Conservation (phyloP, 2,329 filamentous ascomycete species). For the Pleomassaria siparia region DNA sequence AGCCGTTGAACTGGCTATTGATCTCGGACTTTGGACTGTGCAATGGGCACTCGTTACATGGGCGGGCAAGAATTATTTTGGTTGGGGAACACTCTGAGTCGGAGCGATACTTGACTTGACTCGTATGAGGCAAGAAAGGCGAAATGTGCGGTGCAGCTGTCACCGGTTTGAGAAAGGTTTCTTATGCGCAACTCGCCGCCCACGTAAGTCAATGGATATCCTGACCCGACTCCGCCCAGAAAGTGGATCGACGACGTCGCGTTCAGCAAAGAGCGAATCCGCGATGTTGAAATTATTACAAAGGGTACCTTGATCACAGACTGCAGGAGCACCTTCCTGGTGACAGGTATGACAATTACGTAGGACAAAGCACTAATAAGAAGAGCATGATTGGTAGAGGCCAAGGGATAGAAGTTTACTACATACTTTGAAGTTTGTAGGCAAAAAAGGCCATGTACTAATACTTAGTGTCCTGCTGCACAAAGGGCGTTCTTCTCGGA, state of each 20-base stretch:
- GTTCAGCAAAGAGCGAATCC: too few species aligned
- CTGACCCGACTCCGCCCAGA: not conserved
- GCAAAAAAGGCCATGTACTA: too few species aligned
- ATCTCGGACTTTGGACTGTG: slow-evolving; percentile 36
- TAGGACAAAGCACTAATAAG: too few species aligned
- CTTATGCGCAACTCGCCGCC: slow-evolving; percentile 9
- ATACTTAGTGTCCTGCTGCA: too few species aligned
- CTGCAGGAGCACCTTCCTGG: too few species aligned
- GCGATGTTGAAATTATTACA: too few species aligned
- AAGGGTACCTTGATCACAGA: too few species aligned
- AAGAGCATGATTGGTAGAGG: too few species aligned
- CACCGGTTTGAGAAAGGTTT: slow-evolving; percentile 8
- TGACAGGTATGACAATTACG: too few species aligned
- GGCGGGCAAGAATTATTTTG: slow-evolving; percentile 32
- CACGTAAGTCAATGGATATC: slow-evolving; percentile 2
- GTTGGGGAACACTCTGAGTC: slow-evolving; percentile 37
- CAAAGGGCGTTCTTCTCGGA: too few species aligned
- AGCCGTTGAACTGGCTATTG: slow-evolving; percentile 33
- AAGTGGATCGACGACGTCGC: not conserved
- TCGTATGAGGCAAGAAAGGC: not conserved
- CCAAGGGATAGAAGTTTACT: too few species aligned
- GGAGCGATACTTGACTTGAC: not conserved
- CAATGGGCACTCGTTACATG: slow-evolving; percentile 34
- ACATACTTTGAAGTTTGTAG: too few species aligned
- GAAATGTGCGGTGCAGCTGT: slow-evolving; percentile 4